Evolutionary conservation across 106 monocot species (phyloP).

Genomic region (Apostasia shenzhenica): DNA sequence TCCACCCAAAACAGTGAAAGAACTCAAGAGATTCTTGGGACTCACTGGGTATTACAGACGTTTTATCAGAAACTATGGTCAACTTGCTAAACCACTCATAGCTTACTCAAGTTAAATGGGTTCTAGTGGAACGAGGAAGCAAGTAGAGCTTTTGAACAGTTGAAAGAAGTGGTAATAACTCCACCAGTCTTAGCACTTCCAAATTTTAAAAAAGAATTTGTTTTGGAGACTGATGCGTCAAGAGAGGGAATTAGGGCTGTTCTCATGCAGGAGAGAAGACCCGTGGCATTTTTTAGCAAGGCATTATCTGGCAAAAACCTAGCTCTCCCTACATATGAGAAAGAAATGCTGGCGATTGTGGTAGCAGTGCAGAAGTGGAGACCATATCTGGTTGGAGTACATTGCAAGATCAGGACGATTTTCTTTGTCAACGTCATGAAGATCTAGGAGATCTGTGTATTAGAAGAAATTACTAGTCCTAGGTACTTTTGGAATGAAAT

Average conservation of each 20-base stretch:
- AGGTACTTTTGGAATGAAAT: too few species aligned
- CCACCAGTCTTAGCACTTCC: background rate
- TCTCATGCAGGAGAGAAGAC: background rate
- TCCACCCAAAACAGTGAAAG: too few species aligned
- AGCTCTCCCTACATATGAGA: too few species aligned
- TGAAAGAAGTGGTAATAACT: background rate
- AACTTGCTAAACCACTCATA: background rate
- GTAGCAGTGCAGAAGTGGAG: too few species aligned
- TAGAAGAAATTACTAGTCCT: too few species aligned
- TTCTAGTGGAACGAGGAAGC: background rate
- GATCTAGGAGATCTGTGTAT: too few species aligned
- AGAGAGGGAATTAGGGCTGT: background rate
- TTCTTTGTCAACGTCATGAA: too few species aligned
- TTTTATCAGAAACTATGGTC: background rate
- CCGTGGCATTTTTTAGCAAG: constrained; percentile 8
- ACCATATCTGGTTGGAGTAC: too few species aligned
- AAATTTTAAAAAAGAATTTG: background rate
- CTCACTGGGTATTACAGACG: background rate
- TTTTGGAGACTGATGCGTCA: constrained; percentile 2
- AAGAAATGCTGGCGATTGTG: too few species aligned
- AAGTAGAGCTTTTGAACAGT: background rate
- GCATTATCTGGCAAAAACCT: background rate
- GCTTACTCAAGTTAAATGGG: too few species aligned
- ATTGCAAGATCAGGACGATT: too few species aligned
- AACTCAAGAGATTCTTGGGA: too few species aligned